Base-by-base conservation (phyloP, 805 yeast species). In the Schwanniomyces polymorphus region DNA sequence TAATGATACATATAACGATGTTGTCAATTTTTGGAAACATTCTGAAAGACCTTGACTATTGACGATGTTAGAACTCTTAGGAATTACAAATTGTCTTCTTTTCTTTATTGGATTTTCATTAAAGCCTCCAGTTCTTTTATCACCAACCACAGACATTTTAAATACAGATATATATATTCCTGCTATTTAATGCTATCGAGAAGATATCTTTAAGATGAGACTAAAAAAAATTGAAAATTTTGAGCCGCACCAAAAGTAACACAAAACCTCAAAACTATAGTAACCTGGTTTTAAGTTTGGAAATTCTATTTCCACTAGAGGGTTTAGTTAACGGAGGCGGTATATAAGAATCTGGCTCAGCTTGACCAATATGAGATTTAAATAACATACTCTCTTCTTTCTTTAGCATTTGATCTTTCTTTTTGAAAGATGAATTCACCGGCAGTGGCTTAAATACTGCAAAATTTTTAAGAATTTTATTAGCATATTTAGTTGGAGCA, bases 1-100 rank as follows among this genome's bases (percentile, higher is more conserved):
- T 44, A 94, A 64, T 7, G 97, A 90, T 5, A 91, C 83, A 61
- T 91, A 90, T 64, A 94, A 63, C 12, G 81, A 70, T 1, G 86
- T 70, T 44, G 78, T 72, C 46, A 83, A 78, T 38, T 68, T 73
- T 55, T 81, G 83, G 71, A 88, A 89, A 61, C 96, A 86, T 59
- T 84, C 80, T 1, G 92, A 79, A 12, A 80, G 48, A 0, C 86
- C 86, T 21, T 74, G 69, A 5, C 50, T 58, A 48, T 66, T 64
- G 18, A 70, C 43, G 7, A 70, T 66, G 51, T 78, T 78, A 42
- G 71, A 56, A 42, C 68, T 68, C 52, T 62, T 60, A 39, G 59
- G 63, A 27, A 46, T 44, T 12, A 45, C 44, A 14, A 45, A 38
- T 34, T 51, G 56, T 47, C 53, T 59, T 42, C 60, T 54, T 48